Base-by-base conservation (phyloP, 1,139 yeast genomes). In the Debaryomyces nepalensis region DNA sequence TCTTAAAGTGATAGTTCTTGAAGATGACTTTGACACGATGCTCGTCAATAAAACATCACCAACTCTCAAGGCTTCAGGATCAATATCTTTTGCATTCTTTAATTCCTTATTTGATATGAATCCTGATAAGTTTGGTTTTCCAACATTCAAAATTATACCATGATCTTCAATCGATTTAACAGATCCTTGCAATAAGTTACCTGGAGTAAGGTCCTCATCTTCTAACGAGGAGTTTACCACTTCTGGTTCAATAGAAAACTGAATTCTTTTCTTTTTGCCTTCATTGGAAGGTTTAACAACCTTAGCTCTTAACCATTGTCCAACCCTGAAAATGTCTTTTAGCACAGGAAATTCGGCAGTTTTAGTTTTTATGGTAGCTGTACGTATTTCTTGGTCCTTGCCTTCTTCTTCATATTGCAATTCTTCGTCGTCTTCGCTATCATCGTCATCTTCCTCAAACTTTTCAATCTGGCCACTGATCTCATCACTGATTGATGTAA, bases 141-240 rank as follows among this genome's bases (percentile, higher is more conserved):
- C 97, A 21, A 87, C 64, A 53, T 84, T 86, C 40, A 91, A 66
- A 45, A 88, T 79, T 11, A 83, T 76, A 64, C 99, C 99, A 59
- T 88, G 97, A 58, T 93, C 99, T 72, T 93, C 98, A 18, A 88
- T 67, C 40, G 95, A 85, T 45, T 74, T 75, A 12, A 93, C 82
- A 2, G 89, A 74, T 21, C 84, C 90, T 66, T 93, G 99, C 2
- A 93, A 58, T 5, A 84, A 60, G 52, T 79, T 74, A 27, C 90
- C 90, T 12, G 74, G 60, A 3, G 70, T 63, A 45, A 87, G 64
- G 58, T 88, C 96, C 39, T 84, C 93, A 5, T 68, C 73, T 39
- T 75, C 83, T 42, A 89, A 64, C 14, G 68, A 55, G 23, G 73
- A 71, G 58, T 93, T 95, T 8, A 87, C 88, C 32, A 68, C 65